Evolutionary conservation across 1,139 yeast genomes (phyloP).

Genomic region (Blastobotrys petasosporus): DNA sequence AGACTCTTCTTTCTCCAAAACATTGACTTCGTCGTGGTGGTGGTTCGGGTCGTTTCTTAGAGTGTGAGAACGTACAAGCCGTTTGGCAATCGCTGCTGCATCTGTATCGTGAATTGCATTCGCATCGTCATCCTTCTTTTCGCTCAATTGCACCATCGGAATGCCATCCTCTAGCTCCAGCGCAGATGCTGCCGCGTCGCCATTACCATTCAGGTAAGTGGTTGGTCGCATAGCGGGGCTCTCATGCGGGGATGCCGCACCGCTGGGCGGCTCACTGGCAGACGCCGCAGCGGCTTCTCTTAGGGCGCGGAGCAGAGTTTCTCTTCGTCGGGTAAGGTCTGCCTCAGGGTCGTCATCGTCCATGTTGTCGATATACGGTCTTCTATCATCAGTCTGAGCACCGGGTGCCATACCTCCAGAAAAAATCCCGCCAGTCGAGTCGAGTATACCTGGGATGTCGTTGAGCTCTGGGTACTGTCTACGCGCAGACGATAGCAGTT

Average conservation of each 20-base stretch:
- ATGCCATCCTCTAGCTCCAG: slow-evolving; percentile 19
- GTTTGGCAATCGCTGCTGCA: slow-evolving; percentile 22
- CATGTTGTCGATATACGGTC: slow-evolving; percentile 6
- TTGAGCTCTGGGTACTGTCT: no score
- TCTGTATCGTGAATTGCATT: slow-evolving; percentile 13
- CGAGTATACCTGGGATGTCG: slow-evolving; percentile 17
- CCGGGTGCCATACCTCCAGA: slow-evolving; percentile 32
- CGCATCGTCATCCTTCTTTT: slow-evolving; percentile 18
- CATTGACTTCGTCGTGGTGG: background rate
- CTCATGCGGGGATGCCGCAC: background rate
- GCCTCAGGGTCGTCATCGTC: slow-evolving; percentile 6
- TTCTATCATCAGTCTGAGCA: slow-evolving; percentile 14
- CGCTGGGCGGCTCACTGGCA: slow-evolving; percentile 1
- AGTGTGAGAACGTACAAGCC: slow-evolving; percentile 25
- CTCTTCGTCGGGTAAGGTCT: slow-evolving; percentile 10
- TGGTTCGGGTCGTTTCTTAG: slow-evolving; percentile 1
- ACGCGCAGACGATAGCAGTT: no score
- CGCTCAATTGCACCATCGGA: slow-evolving; percentile 23
- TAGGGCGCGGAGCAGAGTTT: slow-evolving; percentile 2
- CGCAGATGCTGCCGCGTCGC: no score
- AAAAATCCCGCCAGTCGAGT: no score
- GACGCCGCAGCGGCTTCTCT: background rate
- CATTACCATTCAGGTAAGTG: background rate
- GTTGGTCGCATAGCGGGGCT: background rate
- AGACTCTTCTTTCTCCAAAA: no score